Evolutionary conservation across 352 stramenopile genomes (phyloP), one percentile per base, ranked within the genome.

Genomic region (Aphanomyces invadans): DNA sequence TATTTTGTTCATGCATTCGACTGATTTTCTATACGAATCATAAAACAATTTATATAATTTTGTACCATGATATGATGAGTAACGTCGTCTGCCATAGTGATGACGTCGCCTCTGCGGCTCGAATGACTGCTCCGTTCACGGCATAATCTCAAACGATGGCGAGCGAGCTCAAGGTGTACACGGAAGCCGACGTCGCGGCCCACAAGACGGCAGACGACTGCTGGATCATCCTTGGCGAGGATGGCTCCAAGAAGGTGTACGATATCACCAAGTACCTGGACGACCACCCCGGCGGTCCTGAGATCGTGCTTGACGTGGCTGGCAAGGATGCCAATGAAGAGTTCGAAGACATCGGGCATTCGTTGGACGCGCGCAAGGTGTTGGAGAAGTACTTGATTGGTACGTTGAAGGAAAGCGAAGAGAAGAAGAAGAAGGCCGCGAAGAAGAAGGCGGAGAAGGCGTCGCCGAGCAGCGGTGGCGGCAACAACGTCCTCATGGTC

Each of bases 261-360:
- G 93, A 99, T 74, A 90, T 99, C 36, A 97, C 95, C 32, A 86
- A 88, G 65, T 99, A 99, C 81, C 81, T 99, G 59, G 95, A 99
- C 73, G 96, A 99, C 78, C 97, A 99, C 80, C 97, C 97, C 23
- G 97, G 97, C 74, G 97, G 97, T 60, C 89, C 96, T 10, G 96
- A 99, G 80, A 97, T 99, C 67, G 92, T 99, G 73, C 76, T 98
- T 53, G 96, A 97, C 70, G 79, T 98, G 66, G 91, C 89, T 32
- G 93, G 93, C 55, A 77, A 91, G 72, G 92, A 98, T 76, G 91
- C 88, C 26, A 97, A 87, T 4, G 90, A 92, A 60, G 90, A 95
- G 62, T 98, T 98, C 71, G 82, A 99, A 73, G 96, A 98, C 73
- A 98, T 99, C 75, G 96, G 96, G 25, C 96, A 99, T 81, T 98